phyloP scores from a whole-genome alignment of 148 eudicot species.

The Rhododendron simsii region DNA sequence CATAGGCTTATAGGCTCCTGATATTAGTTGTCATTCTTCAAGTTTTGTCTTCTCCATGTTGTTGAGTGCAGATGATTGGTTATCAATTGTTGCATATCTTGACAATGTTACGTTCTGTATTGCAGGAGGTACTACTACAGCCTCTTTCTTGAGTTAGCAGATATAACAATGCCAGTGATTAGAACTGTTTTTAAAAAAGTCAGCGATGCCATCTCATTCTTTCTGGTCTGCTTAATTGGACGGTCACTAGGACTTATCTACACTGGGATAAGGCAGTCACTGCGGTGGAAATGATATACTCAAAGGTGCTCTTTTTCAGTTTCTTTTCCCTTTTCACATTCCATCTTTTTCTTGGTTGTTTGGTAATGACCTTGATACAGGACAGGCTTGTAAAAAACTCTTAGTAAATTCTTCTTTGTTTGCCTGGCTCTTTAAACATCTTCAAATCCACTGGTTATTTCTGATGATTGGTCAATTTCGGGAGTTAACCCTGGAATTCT shows the following conservation, averaged over 20 bases:
- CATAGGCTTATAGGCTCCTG: background rate
- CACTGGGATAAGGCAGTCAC: constrained; percentile 83
- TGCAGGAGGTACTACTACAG: constrained; percentile 96
- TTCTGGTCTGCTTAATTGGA: constrained; percentile 89
- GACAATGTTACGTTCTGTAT: constrained; percentile 3
- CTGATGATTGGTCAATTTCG: background rate
- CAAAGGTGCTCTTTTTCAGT: background rate
- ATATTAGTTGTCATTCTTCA: constrained; percentile 1
- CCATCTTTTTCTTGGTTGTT: constrained; percentile 10
- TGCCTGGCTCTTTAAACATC: background rate
- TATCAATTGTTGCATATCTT: background rate
- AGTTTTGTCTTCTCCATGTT: background rate
- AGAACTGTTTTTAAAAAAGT: constrained; percentile 60
- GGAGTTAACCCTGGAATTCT: background rate
- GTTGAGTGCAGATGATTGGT: background rate
- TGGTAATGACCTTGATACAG: background rate
- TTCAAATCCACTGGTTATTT: background rate
- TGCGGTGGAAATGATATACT: constrained; percentile 53
- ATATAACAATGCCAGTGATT: constrained; percentile 71
- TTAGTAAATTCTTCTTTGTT: background rate
- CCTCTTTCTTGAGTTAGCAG: constrained; percentile 75
- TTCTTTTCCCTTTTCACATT: background rate
- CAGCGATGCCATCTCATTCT: constrained; percentile 86
- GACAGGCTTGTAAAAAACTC: background rate
- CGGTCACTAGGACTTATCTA: constrained; percentile 90